Evolutionary conservation across 164 flowering plant species (phyloP).

Genomic region (Umbilicus rupestris): DNA sequence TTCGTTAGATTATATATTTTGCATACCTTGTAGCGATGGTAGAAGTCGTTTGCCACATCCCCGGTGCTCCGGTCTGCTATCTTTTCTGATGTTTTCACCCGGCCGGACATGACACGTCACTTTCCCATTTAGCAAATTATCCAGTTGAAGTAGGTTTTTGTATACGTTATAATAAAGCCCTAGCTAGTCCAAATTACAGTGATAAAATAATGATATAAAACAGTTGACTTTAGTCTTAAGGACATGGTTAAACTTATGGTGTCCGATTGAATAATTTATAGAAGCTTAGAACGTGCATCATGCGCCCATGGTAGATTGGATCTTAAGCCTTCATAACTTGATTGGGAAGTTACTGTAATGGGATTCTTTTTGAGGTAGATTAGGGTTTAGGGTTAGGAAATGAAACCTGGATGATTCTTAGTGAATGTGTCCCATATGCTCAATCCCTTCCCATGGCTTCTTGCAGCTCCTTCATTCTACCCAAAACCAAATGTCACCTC

Average conservation of each 20-base stretch:
- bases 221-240: too few species aligned
- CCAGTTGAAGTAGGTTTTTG: too few species aligned
- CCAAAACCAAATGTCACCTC: neutral
- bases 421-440: conserved; percentile 32
- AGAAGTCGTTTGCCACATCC: conserved; percentile 18
- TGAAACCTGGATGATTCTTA: conserved; percentile 21
- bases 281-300: too few species aligned
- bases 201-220: too few species aligned
- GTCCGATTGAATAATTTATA: too few species aligned
- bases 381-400: neutral
- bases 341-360: too few species aligned
- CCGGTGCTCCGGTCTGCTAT: conserved; percentile 17
- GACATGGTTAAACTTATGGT: too few species aligned
- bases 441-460: conserved; percentile 10
- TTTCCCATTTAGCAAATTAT: neutral
- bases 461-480: conserved; percentile 30
- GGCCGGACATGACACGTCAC: neutral
- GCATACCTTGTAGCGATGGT: conserved; percentile 26
- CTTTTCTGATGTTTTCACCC: conserved; percentile 13
- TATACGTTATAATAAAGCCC: too few species aligned
- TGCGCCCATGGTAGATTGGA: too few species aligned
- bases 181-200: too few species aligned
- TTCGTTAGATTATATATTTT: neutral
- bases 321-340: too few species aligned
- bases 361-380: too few species aligned